phyloP scores from a whole-genome alignment of 371 early-diverging fungal genomes.

The Lichtheimia corymbifera region DNA sequence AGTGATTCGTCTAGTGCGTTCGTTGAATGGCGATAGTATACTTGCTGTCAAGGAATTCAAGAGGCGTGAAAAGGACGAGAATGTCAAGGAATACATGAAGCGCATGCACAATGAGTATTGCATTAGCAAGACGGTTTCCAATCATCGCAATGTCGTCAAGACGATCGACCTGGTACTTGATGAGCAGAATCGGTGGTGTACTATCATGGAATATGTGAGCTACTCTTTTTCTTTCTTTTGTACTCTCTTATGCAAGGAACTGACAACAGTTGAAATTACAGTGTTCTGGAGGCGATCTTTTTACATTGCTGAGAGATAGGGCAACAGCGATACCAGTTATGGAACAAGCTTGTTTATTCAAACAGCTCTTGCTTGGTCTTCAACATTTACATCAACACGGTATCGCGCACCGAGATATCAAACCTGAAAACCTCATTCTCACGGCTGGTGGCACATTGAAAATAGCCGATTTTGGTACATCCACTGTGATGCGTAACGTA shows the following conservation, averaged over 20 bases:
- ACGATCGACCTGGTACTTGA: constrained; percentile 70
- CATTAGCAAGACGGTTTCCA: constrained; percentile 62
- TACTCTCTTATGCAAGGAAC: background rate
- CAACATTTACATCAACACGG: constrained; percentile 96
- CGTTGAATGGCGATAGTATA: constrained; percentile 15
- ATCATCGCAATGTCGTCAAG: constrained; percentile 70
- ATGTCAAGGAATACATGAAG: constrained; percentile 64
- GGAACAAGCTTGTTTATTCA: constrained; percentile 59
- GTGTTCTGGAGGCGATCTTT: constrained; percentile 71
- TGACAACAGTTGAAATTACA: constrained; percentile 7
- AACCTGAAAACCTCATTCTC: constrained; percentile 92
- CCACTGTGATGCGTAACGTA: constrained; percentile 84
- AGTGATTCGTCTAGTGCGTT: constrained; percentile 70
- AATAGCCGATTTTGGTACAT: constrained; percentile 97
- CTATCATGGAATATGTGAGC: constrained; percentile 71
- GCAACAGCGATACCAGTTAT: constrained; percentile 32
- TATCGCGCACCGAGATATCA: constrained; percentile 85
- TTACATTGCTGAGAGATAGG: constrained; percentile 43
- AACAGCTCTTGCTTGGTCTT: constrained; percentile 94
- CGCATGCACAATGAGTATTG: constrained; percentile 75
- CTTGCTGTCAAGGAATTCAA: constrained; percentile 66
- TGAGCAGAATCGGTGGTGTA: constrained; percentile 55
- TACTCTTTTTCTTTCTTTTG: constrained; percentile 1
- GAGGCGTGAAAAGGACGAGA: constrained; percentile 54
- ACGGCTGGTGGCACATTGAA: constrained; percentile 82